phyloP scores from a whole-genome alignment of 2,329 filamentous ascomycete genomes.

The Exophiala aquamarina region DNA sequence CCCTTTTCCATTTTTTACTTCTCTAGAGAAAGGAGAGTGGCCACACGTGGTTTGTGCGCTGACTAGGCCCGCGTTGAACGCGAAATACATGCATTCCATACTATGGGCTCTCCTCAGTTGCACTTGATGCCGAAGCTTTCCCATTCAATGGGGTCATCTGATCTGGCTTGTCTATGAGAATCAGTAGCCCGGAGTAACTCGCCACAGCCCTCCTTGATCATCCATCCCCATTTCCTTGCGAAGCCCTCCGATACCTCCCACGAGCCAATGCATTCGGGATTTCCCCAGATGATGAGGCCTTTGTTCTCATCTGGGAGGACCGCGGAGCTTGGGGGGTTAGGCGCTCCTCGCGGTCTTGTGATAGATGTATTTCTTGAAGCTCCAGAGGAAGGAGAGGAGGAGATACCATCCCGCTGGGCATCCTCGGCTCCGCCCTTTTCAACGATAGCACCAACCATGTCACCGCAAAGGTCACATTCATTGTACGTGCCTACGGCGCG shows the following conservation, averaged over 20 bases:
- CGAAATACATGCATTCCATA: no score
- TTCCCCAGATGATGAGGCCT: constrained; percentile 32
- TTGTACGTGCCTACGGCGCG: constrained; percentile 20
- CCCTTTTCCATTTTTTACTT: no score
- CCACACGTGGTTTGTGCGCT: no score
- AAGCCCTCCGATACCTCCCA: constrained; percentile 34
- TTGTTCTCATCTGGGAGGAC: constrained; percentile 10
- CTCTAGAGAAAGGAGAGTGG: no score
- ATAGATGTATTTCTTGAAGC: not conserved
- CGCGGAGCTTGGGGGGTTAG: not conserved
- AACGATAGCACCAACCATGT: constrained; percentile 22
- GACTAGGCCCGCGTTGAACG: no score
- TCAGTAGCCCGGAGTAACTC: constrained; percentile 33
- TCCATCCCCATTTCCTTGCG: constrained; percentile 30
- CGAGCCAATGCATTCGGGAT: constrained; percentile 32
- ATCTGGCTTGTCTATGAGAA: constrained; percentile 25
- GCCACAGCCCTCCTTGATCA: constrained; percentile 27
- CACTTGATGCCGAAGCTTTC: constrained; percentile 4
- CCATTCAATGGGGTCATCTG: constrained; percentile 20
- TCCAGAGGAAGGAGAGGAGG: no score
- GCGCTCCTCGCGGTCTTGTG: no score
- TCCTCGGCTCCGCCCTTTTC: not conserved
- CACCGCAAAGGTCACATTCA: constrained; percentile 28
- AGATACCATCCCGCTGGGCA: not conserved
- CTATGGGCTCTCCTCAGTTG: no score